These are phyloP conservation scores for Pleurotus pulmonarius DNA, from an alignment of 768 basidiomycete species.

Conservation along the genomic window DNA sequence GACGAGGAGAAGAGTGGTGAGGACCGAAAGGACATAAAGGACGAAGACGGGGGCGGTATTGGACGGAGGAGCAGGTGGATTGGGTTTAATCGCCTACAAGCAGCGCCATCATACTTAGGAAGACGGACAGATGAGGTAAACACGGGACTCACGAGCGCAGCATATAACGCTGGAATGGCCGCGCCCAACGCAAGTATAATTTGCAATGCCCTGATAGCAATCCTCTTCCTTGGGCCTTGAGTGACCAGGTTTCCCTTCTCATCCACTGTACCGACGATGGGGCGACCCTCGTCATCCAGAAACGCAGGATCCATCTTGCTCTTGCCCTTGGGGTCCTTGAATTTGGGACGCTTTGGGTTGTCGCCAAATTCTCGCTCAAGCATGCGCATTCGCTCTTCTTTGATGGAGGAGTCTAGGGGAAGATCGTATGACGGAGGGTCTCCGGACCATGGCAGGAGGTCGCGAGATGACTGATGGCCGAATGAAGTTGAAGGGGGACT, in stretches of 20 bases:
- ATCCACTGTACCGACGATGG: conserved; percentile 56
- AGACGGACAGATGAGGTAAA: not conserved
- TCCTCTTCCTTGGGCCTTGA: conserved; percentile 58
- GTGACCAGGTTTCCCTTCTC: conserved; percentile 56
- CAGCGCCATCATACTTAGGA: conserved; percentile 9
- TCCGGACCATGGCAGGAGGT: conserved; percentile 50
- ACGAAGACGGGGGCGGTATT: conserved; percentile 49
- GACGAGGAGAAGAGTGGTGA: conserved; percentile 47
- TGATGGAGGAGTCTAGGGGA: conserved; percentile 44
- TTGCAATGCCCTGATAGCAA: conserved; percentile 43
- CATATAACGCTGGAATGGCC: conserved; percentile 56
- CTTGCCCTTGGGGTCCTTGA: conserved; percentile 22
- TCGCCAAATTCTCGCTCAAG: conserved; percentile 62
- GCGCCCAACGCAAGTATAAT: conserved; percentile 47
- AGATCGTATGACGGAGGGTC: conserved; percentile 42
- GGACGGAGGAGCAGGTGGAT: conserved; percentile 50
- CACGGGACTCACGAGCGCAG: conserved; percentile 47
- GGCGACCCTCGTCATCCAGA: conserved; percentile 43
- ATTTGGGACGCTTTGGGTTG: conserved; percentile 25
- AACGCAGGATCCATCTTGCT: conserved; percentile 21
- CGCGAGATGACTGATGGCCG: conserved; percentile 37
- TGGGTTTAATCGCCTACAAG: conserved; percentile 51
- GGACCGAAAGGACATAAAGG: conserved; percentile 53
- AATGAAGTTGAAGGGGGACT: conserved; percentile 27
- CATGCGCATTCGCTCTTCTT: conserved; percentile 70